Conservation (phyloP, 1,139 yeast species). For the Geotrichum bryndzae region DNA sequence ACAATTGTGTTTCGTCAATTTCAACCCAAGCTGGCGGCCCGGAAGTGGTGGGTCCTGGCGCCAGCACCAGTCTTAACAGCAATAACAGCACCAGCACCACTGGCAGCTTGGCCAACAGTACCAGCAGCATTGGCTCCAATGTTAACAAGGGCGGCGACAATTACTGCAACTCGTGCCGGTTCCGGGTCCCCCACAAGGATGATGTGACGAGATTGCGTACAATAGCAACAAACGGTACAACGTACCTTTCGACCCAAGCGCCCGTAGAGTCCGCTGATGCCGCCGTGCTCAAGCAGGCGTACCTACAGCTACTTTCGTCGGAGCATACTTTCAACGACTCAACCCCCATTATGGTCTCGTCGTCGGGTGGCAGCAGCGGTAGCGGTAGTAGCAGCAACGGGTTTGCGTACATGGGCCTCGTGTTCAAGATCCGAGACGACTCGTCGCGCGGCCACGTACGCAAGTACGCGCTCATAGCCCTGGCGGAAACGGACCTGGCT, state of each 20-base stretch:
- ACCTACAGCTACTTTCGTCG: constrained; percentile 51
- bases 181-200: constrained; percentile 21
- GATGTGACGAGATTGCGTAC: constrained; percentile 7
- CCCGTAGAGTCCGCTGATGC: constrained; percentile 52
- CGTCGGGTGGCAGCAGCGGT: constrained; percentile 33
- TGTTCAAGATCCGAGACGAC: constrained; percentile 62
- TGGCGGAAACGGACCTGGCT: constrained; percentile 52
- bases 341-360: constrained; percentile 68
- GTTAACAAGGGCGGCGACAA: background rate
- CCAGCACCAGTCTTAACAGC: background rate
- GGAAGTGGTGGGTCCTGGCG: no score
- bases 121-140: no score
- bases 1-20: constrained; percentile 16
- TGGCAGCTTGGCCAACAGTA: background rate
- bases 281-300: constrained; percentile 48
- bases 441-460: constrained; percentile 78
- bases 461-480: constrained; percentile 59
- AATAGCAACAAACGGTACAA: background rate
- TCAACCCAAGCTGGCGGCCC: background rate
- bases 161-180: constrained; percentile 26
- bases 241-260: constrained; percentile 49
- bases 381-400: background rate
- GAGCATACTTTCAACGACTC: constrained; percentile 63
- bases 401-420: constrained; percentile 48
- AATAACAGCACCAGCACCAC: background rate